Conservation (phyloP, 2,329 filamentous ascomycete genomes). For the Periconia sp. region DNA sequence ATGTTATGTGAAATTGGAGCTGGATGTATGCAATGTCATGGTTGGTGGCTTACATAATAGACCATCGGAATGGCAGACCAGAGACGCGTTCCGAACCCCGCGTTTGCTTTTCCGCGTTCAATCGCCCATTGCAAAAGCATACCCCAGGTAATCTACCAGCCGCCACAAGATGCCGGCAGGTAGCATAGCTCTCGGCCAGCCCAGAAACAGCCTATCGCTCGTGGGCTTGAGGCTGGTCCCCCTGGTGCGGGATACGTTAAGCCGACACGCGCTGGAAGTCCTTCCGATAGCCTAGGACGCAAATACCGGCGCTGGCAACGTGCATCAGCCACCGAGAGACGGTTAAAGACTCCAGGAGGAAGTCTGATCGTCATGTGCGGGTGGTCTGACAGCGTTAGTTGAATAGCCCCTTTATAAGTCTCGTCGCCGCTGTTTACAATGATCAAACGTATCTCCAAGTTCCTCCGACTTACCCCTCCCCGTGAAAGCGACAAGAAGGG, state of each 20-base stretch:
- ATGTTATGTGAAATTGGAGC: neutral
- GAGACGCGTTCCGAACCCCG: slow-evolving; percentile 17
- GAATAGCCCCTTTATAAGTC: slow-evolving; percentile 11
- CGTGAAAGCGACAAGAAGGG: slow-evolving; percentile 1
- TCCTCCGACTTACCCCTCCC: slow-evolving; percentile 1
- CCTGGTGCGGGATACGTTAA: slow-evolving; percentile 26
- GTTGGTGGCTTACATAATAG: too few relatives aligned
- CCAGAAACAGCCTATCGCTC: slow-evolving; percentile 9
- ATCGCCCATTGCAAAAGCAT: slow-evolving; percentile 15
- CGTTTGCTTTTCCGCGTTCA: slow-evolving; percentile 28
- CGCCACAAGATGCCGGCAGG: slow-evolving; percentile 14
- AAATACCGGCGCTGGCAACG: neutral
- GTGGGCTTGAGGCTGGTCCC: too few relatives aligned
- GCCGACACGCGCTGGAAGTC: slow-evolving; percentile 19
- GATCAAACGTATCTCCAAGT: slow-evolving; percentile 9
- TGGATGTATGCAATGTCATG: too few relatives aligned
- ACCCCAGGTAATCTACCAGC: slow-evolving; percentile 16
- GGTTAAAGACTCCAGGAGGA: slow-evolving; percentile 37
- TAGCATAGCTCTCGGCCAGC: slow-evolving; percentile 11
- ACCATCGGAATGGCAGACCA: slow-evolving; percentile 3
- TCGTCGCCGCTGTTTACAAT: slow-evolving; percentile 3
- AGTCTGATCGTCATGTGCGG: slow-evolving; percentile 18
- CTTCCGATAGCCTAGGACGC: slow-evolving; percentile 11
- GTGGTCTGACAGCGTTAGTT: slow-evolving; percentile 20
- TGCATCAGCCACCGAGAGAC: slow-evolving; percentile 28